Evolutionary conservation across 768 basidiomycete species (phyloP), one percentile per base, ranked within the genome.

Genomic region (Boletus rubescentipes): DNA sequence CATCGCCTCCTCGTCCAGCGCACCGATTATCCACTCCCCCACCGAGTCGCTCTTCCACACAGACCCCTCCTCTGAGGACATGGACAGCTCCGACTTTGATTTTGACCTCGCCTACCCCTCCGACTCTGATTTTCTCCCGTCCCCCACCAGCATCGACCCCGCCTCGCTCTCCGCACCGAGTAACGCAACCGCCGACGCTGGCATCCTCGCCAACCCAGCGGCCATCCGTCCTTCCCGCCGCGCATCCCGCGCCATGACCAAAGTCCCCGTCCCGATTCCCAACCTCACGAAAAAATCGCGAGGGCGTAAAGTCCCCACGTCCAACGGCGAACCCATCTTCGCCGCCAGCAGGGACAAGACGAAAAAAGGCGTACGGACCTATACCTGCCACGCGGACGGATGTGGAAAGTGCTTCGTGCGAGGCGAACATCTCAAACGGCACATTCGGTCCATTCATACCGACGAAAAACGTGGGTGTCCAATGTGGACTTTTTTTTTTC

Each of bases 351-450:
- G 36, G 50, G 72, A 69, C 46, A 73, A 72, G 60, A 62, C 68
- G 0, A 69, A 69, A 54, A 72, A 60, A 15, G 71, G 68, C 35
- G 48, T 61, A 14, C 73, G 87, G 44, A 75, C 79, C 29, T 87
- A 84, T 67, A 75, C 81, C 55, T 93, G 91, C 67, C 75, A 77
- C 18, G 87, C 88, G 0, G 73, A 80, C 1, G 88, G 81, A 1
- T 93, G 91, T 61, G 83, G 83, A 16, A 91, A 91, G 73, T 84
- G 85, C 52, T 94, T 94, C 62, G 82, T 82, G 35, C 76, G 91
- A 2, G 81, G 85, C 2, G 89, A 92, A 61, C 91, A 93, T 68
- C 73, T 94, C 53, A 91, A 91, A 72, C 74, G 91, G 26, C 91
- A 93, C 72, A 79, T 92, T 18, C 70, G 86, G 54, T 85, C 84